Evolutionary conservation across 164 flowering plant species (phyloP).

Genomic region (Euptelea pleiosperma): DNA sequence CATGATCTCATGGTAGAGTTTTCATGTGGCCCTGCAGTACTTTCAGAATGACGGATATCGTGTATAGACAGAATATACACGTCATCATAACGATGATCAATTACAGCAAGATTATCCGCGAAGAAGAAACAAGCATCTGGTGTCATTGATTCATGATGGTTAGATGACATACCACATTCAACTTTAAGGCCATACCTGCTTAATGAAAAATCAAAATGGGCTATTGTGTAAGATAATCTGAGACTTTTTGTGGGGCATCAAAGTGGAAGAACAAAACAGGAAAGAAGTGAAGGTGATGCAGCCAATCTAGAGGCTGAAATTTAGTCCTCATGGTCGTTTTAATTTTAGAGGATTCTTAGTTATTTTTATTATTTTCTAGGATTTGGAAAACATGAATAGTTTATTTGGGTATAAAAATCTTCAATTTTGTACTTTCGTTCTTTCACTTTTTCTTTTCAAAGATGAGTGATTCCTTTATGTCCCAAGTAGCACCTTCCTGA

Average conservation of each 20-base stretch:
- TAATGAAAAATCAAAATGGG: slow-evolving; percentile 10
- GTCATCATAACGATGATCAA: slow-evolving; percentile 70
- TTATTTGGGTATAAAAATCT: no score
- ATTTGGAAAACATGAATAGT: slow-evolving; percentile 3
- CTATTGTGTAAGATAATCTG: background rate
- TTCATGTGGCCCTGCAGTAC: slow-evolving; percentile 6
- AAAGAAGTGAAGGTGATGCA: no score
- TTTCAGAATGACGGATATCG: slow-evolving; percentile 22
- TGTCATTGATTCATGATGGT: slow-evolving; percentile 59
- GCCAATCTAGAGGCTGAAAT: no score
- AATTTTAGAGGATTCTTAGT: no score
- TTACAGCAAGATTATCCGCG: slow-evolving; percentile 72
- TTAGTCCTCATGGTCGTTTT: no score
- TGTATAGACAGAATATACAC: slow-evolving; percentile 63
- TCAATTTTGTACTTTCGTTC: no score
- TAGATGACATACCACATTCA: slow-evolving; percentile 66
- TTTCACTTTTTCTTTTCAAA: no score
- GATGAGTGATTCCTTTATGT: no score
- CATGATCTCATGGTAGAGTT: slow-evolving; percentile 36
- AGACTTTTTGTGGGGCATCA: no score
- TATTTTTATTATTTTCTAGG: no score
- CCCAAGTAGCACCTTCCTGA: no score
- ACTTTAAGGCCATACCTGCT: slow-evolving; percentile 82
- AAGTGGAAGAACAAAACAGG: no score
- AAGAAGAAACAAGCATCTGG: slow-evolving; percentile 99